phyloP scores from a whole-genome alignment of 1,284 basidiomycete genomes.

The Rugosomyces carneus region DNA sequence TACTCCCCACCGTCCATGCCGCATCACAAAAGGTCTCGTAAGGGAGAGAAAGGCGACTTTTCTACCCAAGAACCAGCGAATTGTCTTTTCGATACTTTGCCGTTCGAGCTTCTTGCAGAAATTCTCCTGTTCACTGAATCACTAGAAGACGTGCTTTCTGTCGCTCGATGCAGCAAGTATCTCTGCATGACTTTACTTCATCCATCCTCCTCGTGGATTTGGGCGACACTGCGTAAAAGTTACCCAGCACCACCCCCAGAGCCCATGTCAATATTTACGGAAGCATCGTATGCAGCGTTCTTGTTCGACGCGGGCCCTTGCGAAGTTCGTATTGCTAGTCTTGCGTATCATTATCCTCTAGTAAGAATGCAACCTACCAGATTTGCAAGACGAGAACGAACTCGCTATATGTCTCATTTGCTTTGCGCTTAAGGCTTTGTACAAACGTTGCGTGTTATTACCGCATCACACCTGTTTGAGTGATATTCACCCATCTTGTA shows the following conservation, averaged over 20 bases:
- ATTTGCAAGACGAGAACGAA: constrained; percentile 31
- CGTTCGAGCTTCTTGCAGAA: constrained; percentile 27
- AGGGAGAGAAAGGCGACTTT: no score
- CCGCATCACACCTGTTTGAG: neutral
- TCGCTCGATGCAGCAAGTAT: constrained; percentile 42
- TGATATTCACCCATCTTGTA: neutral
- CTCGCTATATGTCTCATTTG: constrained; percentile 38
- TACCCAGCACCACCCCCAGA: constrained; percentile 37
- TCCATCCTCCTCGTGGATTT: constrained; percentile 39
- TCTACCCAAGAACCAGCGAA: neutral
- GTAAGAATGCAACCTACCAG: constrained; percentile 18
- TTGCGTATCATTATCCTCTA: neutral
- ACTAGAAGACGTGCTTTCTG: constrained; percentile 39
- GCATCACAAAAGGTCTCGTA: neutral
- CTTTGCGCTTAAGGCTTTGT: constrained; percentile 38
- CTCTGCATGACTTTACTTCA: constrained; percentile 41
- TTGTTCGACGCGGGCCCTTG: constrained; percentile 54
- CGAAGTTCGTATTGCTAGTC: constrained; percentile 33
- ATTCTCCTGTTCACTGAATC: constrained; percentile 24
- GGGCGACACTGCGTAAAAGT: constrained; percentile 38
- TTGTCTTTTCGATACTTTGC: constrained; percentile 17
- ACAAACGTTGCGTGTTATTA: constrained; percentile 28
- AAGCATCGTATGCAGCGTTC: constrained; percentile 49
- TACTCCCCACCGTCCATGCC: no score
- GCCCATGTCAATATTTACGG: constrained; percentile 33